Evolutionary conservation across 371 early-diverging fungal genomes (phyloP).

Genomic region (Mucor saturninus): DNA sequence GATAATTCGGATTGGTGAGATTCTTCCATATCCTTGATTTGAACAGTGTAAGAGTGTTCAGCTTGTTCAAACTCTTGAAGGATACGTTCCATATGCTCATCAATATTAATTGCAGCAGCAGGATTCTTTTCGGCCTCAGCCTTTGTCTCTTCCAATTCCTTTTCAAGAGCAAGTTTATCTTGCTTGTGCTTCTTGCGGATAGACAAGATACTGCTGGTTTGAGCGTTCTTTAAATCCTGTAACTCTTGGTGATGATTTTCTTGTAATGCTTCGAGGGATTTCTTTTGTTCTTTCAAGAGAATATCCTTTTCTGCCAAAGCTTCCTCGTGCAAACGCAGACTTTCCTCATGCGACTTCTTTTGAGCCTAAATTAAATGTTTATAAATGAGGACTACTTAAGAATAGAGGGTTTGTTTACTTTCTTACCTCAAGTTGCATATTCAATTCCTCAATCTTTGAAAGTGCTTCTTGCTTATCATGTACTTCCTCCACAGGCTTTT

Average conservation of each 20-base stretch:
- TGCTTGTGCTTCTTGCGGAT: conserved; percentile 43
- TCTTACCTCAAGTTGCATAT: conserved; percentile 41
- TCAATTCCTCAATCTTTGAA: conserved; percentile 36
- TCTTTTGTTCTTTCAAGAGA: conserved; percentile 42
- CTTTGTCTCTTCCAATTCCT: conserved; percentile 39
- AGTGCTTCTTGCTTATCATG: conserved; percentile 32
- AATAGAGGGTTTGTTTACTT: neutral
- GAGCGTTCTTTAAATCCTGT: conserved; percentile 33
- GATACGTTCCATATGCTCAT: conserved; percentile 79
- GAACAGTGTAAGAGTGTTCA: conserved; percentile 43
- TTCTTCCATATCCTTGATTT: conserved; percentile 45
- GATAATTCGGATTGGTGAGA: conserved; percentile 44
- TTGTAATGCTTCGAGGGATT: conserved; percentile 28
- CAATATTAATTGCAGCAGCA: conserved; percentile 50
- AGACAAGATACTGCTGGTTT: conserved; percentile 30
- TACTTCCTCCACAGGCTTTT: conserved; percentile 24
- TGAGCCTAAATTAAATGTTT: conserved; percentile 25
- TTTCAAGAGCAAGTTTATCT: conserved; percentile 38
- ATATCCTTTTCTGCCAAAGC: conserved; percentile 48
- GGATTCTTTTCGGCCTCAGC: conserved; percentile 28
- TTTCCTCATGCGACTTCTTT: conserved; percentile 46
- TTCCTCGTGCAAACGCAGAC: conserved; percentile 42
- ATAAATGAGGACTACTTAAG: no score
- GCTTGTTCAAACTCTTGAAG: conserved; percentile 74
- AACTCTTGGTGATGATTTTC: conserved; percentile 35